phyloP scores from a whole-genome alignment of 2,329 filamentous ascomycete genomes.

The Penicillium expansum region DNA sequence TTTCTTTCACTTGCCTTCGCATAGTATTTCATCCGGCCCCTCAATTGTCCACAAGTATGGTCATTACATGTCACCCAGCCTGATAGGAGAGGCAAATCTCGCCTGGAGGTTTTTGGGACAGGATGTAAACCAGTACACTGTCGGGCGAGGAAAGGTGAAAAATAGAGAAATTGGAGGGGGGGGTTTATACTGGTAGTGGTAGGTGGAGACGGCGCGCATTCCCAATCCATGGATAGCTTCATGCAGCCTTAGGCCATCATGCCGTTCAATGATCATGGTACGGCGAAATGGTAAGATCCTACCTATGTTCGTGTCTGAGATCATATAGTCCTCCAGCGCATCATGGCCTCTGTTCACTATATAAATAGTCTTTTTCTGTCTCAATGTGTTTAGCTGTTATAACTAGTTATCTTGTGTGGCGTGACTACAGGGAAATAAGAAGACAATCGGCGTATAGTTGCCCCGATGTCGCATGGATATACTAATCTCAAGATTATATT shows the following conservation, averaged over 20 bases:
- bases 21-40: not conserved
- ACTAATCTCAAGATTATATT: not conserved
- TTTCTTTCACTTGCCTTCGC: not conserved
- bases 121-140: no score
- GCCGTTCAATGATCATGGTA: not conserved
- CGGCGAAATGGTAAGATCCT: not conserved
- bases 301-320: not conserved
- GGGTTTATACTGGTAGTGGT: not conserved
- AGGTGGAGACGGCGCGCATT: not conserved
- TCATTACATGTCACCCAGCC: not conserved
- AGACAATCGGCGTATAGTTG: no score
- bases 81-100: not conserved
- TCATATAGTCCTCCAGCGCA: not conserved
- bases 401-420: not conserved
- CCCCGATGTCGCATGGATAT: not conserved
- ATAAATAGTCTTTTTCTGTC: not conserved
- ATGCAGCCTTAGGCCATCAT: not conserved
- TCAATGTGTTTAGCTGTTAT: not conserved
- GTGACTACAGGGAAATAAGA: not conserved
- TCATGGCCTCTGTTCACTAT: not conserved
- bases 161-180: not conserved
- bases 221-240: not conserved
- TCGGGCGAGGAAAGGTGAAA: not conserved
- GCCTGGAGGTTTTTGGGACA: no score
- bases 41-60: not conserved